Percentiles rank a stretch among this genome's conserved stretches.
Conservation (phyloP, 768 basidiomycete genomes). For the Hygrocybe punicea region DNA sequence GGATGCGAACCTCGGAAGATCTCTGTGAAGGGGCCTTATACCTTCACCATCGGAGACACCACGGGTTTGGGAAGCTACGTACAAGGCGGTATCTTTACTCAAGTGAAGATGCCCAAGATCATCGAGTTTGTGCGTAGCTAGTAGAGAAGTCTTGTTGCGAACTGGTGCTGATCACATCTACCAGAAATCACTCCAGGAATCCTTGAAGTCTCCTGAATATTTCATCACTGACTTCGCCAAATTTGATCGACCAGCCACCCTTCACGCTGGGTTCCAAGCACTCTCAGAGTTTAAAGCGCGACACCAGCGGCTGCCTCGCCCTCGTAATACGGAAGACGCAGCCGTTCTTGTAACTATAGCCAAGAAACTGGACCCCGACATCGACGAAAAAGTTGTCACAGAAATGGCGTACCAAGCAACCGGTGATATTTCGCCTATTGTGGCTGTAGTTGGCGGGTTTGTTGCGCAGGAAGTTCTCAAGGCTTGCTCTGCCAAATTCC, state of each 20-base stretch:
- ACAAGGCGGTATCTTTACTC: slow-evolving; percentile 90
- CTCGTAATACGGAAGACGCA: slow-evolving; percentile 82
- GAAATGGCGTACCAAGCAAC: slow-evolving; percentile 89
- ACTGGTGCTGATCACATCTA: slow-evolving; percentile 54
- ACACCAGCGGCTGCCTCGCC: slow-evolving; percentile 68
- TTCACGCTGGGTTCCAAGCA: slow-evolving; percentile 94
- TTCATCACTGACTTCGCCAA: slow-evolving; percentile 98
- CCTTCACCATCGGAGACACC: slow-evolving; percentile 94
- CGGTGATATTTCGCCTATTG: slow-evolving; percentile 85
- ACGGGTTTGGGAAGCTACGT: slow-evolving; percentile 72
- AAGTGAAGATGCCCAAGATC: slow-evolving; percentile 98
- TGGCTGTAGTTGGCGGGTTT: slow-evolving; percentile 94
- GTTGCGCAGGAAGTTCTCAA: slow-evolving; percentile 98
- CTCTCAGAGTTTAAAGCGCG: slow-evolving; percentile 72
- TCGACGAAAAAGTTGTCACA: slow-evolving; percentile 74
- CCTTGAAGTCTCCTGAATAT: slow-evolving; percentile 73
- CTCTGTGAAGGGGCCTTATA: slow-evolving; percentile 94
- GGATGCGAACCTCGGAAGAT: slow-evolving; percentile 89
- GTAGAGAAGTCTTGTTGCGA: neutral
- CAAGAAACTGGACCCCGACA: slow-evolving; percentile 71
- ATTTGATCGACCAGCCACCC: slow-evolving; percentile 85
- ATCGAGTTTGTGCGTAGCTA: slow-evolving; percentile 76
- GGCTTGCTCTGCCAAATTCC: slow-evolving; percentile 96
- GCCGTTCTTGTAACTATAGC: slow-evolving; percentile 66
- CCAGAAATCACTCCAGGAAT: slow-evolving; percentile 92